Conservation (phyloP, 306 rosid genomes). For the Sechiopsis laciniata region DNA sequence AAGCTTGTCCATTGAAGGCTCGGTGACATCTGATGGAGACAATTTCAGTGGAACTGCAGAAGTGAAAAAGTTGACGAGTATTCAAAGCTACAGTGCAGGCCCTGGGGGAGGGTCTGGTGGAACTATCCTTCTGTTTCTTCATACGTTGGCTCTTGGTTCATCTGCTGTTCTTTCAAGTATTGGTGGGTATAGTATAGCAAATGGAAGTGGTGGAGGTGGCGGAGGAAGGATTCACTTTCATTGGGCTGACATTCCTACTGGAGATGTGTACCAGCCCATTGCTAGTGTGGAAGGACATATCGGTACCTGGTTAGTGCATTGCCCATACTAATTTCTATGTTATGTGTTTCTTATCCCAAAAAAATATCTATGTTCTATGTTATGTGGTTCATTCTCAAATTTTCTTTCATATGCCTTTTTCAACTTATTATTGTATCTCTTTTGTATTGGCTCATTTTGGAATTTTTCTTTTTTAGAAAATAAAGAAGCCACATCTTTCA, state of each 20-base stretch:
- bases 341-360: too few relatives aligned
- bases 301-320: slow-evolving; percentile 45
- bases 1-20: slow-evolving; percentile 70
- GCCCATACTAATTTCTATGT: slow-evolving; percentile 25
- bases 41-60: slow-evolving; percentile 37
- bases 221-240: slow-evolving; percentile 98
- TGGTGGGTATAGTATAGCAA: slow-evolving; percentile 66
- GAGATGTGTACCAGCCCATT: slow-evolving; percentile 93
- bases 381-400: neutral
- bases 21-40: slow-evolving; percentile 73
- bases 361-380: too few relatives aligned
- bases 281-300: slow-evolving; percentile 76
- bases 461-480: neutral
- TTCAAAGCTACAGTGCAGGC: slow-evolving; percentile 43
- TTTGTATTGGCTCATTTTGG: neutral
- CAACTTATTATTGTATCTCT: neutral
- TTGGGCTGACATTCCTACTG: slow-evolving; percentile 88
- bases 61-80: slow-evolving; percentile 24
- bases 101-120: slow-evolving; percentile 99
- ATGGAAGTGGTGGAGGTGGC: slow-evolving; percentile 88
- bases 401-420: neutral
- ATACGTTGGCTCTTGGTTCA: slow-evolving; percentile 45
- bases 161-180: slow-evolving; percentile 71
- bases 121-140: slow-evolving; percentile 72
- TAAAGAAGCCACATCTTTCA: neutral